A percentile compares a stretch with the other conserved stretches of the same genome.
These are phyloP conservation scores for Haberlea rhodopensis DNA, from an alignment of 257 asterid species.

Conservation along the genomic window DNA sequence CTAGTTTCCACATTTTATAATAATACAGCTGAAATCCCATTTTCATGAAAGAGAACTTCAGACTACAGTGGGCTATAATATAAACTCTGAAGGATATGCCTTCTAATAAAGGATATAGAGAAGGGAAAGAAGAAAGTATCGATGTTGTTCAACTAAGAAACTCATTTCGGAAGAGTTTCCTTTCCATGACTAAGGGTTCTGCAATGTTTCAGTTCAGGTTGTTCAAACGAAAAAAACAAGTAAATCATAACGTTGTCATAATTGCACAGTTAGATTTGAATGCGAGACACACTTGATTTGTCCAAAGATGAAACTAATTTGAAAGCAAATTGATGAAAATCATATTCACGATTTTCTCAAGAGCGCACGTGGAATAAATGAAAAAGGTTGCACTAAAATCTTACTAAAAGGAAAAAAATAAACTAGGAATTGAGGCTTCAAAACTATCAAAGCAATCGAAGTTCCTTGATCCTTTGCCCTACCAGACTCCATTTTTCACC, in stretches of 20 bases:
- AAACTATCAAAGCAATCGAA: not conserved
- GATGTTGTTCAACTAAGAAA: too few species aligned
- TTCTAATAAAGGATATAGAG: not conserved
- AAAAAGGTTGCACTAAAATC: not conserved
- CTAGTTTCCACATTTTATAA: not conserved
- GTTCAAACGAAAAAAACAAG: too few species aligned
- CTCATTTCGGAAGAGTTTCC: too few species aligned
- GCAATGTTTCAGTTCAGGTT: too few species aligned
- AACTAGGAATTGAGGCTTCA: not conserved
- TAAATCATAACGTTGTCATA: too few species aligned
- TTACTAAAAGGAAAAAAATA: not conserved
- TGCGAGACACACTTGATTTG: too few species aligned
- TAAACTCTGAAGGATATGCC: not conserved
- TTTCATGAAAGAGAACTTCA: not conserved
- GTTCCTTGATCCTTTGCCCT: not conserved
- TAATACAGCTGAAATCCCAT: not conserved
- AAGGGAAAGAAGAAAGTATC: not conserved
- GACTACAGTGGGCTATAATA: not conserved
- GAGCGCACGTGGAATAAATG: not conserved
- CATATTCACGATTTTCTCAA: too few species aligned
- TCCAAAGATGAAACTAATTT: too few species aligned
- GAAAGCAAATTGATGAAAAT: too few species aligned
- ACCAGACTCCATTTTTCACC: constrained; percentile 1
- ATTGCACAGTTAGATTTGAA: too few species aligned
- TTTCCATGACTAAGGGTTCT: too few species aligned